Percentiles rank a stretch among this genome's conserved stretches.
Evolutionary conservation across 73 alveolate species (phyloP).

Genomic region (Stentor coeruleus): DNA sequence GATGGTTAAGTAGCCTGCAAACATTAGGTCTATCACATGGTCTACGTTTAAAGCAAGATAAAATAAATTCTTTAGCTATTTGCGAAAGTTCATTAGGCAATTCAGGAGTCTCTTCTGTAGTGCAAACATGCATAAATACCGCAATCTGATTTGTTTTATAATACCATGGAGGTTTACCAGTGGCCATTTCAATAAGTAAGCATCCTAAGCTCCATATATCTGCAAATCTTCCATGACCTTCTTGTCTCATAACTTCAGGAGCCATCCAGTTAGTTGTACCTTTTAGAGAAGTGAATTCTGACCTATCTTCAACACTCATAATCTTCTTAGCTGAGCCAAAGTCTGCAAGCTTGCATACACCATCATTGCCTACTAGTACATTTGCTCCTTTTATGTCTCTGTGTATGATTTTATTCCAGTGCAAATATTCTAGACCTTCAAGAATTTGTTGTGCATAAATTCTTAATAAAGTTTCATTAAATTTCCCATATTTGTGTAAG

Average conservation of each 20-base stretch:
- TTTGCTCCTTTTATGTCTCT: constrained; percentile 96
- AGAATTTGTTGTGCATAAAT: constrained; percentile 63
- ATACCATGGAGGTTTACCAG: constrained; percentile 88
- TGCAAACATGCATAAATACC: constrained; percentile 31
- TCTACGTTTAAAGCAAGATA: constrained; percentile 31
- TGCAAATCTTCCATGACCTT: constrained; percentile 70
- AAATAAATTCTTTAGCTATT: constrained; percentile 30
- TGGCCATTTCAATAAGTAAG: constrained; percentile 86
- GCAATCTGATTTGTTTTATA: constrained; percentile 28
- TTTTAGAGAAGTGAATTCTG: constrained; percentile 65
- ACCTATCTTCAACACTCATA: constrained; percentile 22
- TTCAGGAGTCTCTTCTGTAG: constrained; percentile 33
- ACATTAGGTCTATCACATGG: constrained; percentile 39
- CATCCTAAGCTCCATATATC: constrained; percentile 97
- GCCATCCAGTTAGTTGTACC: constrained; percentile 98
- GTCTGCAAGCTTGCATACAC: constrained; percentile 69
- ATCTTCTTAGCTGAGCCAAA: constrained; percentile 67
- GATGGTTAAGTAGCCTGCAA: constrained; percentile 32
- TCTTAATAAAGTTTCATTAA: constrained; percentile 60
- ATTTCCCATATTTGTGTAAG: constrained; percentile 57
- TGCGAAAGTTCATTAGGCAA: constrained; percentile 31
- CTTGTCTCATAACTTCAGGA: constrained; percentile 87
- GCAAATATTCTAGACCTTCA: constrained; percentile 83
- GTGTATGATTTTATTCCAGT: constrained; percentile 76
- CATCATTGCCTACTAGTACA: constrained; percentile 64